phyloP scores from a whole-genome alignment of 2,329 filamentous ascomycete genomes.

The Rosellinia necatrix region DNA sequence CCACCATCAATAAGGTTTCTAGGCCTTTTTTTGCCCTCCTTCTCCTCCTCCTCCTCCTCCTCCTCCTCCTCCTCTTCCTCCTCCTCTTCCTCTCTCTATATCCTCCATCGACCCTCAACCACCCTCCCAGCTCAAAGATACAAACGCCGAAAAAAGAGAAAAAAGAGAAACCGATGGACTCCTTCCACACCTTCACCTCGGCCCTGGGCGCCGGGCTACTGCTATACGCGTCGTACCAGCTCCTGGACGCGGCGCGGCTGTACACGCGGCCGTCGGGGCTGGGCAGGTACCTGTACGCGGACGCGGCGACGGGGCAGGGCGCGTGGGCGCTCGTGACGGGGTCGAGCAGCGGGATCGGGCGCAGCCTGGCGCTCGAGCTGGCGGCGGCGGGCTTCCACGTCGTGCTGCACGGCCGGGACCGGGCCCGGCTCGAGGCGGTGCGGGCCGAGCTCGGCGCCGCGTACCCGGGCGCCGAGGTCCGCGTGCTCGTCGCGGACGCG shows the following conservation, averaged over 20 bases:
- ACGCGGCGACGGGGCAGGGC: constrained; percentile 18
- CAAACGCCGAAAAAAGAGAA: not conserved
- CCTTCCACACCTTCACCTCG: constrained; percentile 21
- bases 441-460: constrained; percentile 41
- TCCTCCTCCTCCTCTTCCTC: too few relatives aligned
- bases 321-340: constrained; percentile 56
- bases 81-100: too few relatives aligned
- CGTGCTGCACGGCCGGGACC: constrained; percentile 57
- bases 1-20: too few relatives aligned
- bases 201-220: constrained; percentile 26
- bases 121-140: not conserved
- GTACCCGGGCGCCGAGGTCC: constrained; percentile 45
- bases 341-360: constrained; percentile 56
- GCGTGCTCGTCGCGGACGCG: constrained; percentile 49
- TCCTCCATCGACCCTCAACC: too few relatives aligned
- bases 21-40: too few relatives aligned
- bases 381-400: constrained; percentile 58
- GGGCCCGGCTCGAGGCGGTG: constrained; percentile 47
- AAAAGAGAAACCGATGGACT: too few relatives aligned
- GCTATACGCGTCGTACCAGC: constrained; percentile 23
- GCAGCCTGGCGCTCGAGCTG: constrained; percentile 53
- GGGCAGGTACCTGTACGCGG: constrained; percentile 29
- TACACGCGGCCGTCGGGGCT: constrained; percentile 28
- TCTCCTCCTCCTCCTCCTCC: too few relatives aligned
- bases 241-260: constrained; percentile 23